These are phyloP conservation scores for Jaltomata sinuosa DNA, from an alignment of 257 asterid species.

Conservation along the genomic window DNA sequence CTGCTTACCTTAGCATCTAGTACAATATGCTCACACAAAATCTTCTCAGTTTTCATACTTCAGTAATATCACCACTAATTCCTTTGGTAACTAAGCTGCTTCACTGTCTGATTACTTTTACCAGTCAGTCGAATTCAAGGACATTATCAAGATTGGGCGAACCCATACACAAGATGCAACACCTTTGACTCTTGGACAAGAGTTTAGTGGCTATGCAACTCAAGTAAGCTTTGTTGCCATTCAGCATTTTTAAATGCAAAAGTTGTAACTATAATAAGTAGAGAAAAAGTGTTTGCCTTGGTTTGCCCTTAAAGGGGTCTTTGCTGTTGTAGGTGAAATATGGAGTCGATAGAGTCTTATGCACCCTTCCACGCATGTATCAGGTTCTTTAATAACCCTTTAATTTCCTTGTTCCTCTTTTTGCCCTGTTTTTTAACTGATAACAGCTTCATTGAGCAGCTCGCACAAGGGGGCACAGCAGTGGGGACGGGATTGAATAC, in stretches of 20 bases:
- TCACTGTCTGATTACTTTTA: conserved; percentile 6
- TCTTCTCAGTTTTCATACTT: not conserved
- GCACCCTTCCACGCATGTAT: conserved; percentile 92
- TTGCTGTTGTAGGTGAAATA: conserved; percentile 64
- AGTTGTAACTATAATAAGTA: not conserved
- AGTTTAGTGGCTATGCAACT: conserved; percentile 94
- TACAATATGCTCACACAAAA: not conserved
- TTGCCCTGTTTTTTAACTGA: conserved; percentile 14
- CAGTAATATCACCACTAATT: not conserved
- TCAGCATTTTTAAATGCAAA: not conserved
- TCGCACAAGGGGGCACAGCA: conserved; percentile 99
- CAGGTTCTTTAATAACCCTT: conserved; percentile 38
- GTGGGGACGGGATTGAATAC: conserved; percentile 98
- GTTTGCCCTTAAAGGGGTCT: not conserved
- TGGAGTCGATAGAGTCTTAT: conserved; percentile 69
- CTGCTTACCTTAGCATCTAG: not conserved
- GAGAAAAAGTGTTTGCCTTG: not conserved
- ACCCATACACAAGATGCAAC: conserved; percentile 99
- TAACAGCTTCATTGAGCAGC: conserved; percentile 48
- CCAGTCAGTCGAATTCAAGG: conserved; percentile 76
- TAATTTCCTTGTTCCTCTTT: conserved; percentile 6
- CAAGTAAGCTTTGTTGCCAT: conserved; percentile 50
- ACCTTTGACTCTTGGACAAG: conserved; percentile 98
- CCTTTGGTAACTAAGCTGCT: not conserved
- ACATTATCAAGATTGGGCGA: conserved; percentile 96